phyloP scores from a whole-genome alignment of 2,329 filamentous ascomycete genomes.

The Zymoseptoria tritici region DNA sequence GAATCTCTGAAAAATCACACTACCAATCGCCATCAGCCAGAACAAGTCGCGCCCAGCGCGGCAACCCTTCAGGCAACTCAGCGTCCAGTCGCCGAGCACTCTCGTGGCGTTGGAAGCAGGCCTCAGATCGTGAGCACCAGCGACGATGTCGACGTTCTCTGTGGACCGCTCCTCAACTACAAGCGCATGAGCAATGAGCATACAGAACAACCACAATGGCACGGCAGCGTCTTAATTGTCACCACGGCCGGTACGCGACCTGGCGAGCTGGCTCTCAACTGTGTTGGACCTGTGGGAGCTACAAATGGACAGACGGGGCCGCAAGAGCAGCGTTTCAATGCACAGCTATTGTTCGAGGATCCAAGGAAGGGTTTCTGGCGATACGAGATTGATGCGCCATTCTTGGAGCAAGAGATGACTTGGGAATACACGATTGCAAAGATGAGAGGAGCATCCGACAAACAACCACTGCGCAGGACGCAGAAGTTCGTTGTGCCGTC shows the following conservation, averaged over 20 bases:
- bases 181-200: conserved; percentile 57
- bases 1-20: conserved; percentile 5
- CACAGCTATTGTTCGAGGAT: conserved; percentile 55
- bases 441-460: conserved; percentile 39
- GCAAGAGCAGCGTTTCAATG: conserved; percentile 34
- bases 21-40: background rate
- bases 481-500: conserved; percentile 52
- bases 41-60: background rate
- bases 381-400: conserved; percentile 54
- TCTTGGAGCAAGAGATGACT: conserved; percentile 62
- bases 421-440: conserved; percentile 72
- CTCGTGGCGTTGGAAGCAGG: conserved; percentile 35
- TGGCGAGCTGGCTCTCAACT: conserved; percentile 52
- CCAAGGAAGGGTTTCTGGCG: conserved; percentile 52
- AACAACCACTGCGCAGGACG: conserved; percentile 23
- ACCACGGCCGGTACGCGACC: conserved; percentile 62
- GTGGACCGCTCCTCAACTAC: conserved; percentile 72
- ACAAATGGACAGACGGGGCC: conserved; percentile 21
- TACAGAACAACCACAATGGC: conserved; percentile 52
- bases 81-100: background rate
- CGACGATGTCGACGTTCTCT: conserved; percentile 50
- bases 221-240: conserved; percentile 80
- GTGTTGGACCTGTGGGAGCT: conserved; percentile 40
- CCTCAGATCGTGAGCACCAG: conserved; percentile 39
- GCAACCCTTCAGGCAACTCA: background rate